phyloP scores from a whole-genome alignment of 805 yeast species.

The Blastobotrys parvus region DNA sequence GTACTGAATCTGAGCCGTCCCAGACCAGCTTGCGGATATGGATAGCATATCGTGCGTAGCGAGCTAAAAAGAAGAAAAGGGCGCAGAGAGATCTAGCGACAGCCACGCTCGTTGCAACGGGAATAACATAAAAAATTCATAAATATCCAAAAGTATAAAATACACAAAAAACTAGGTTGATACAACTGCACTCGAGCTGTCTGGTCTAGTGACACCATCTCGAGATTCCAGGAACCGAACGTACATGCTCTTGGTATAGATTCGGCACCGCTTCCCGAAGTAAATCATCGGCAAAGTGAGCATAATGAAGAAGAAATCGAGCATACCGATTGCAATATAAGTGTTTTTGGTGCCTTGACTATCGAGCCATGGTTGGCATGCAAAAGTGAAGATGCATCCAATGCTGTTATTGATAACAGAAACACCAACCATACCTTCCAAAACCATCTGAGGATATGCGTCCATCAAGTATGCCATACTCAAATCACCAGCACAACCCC shows the following conservation, averaged over 20 bases:
- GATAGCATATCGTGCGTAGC: too few species aligned
- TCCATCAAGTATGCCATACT: conserved; percentile 49
- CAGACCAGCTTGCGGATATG: too few species aligned
- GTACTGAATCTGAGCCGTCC: too few species aligned
- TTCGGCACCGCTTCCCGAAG: conserved; percentile 54
- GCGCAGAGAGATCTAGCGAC: too few species aligned
- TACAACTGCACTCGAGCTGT: too few species aligned
- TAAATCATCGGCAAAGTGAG: conserved; percentile 48
- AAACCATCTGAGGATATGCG: conserved; percentile 44
- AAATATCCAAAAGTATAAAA: too few species aligned
- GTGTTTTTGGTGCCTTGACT: conserved; percentile 46
- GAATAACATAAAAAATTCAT: too few species aligned
- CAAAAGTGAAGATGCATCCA: conserved; percentile 56
- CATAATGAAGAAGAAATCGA: conserved; percentile 45
- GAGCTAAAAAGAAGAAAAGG: too few species aligned
- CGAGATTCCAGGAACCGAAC: conserved; percentile 12
- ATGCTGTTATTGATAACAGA: conserved; percentile 50
- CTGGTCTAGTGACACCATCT: conserved; percentile 12
- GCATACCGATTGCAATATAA: conserved; percentile 48
- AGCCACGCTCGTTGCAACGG: too few species aligned
- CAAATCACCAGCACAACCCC: conserved; percentile 53
- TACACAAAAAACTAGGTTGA: too few species aligned
- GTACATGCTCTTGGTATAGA: conserved; percentile 15
- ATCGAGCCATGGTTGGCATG: conserved; percentile 50
- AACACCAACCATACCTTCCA: conserved; percentile 52